These are phyloP conservation scores for Cucumis sativus DNA, from an alignment of 306 rosid species.

Conservation along the genomic window DNA sequence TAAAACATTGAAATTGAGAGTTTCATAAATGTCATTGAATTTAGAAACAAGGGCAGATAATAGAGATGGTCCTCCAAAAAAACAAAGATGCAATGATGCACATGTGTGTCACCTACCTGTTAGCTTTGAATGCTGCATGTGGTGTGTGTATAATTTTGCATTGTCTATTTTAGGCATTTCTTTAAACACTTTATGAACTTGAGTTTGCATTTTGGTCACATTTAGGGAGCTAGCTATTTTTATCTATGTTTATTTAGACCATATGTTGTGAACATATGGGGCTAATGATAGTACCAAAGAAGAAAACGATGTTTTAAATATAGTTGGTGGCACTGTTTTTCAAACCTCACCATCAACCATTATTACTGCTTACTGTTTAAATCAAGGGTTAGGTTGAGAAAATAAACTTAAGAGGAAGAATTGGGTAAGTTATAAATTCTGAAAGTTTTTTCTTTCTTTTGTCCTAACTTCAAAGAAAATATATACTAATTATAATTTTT, in stretches of 20 bases:
- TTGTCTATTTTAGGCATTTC: not conserved
- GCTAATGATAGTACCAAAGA: not conserved
- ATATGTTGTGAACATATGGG: not conserved
- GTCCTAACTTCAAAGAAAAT: too few species aligned
- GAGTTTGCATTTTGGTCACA: not conserved
- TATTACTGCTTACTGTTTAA: not conserved
- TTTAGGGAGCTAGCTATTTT: not conserved
- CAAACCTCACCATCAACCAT: too few species aligned
- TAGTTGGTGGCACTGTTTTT: not conserved
- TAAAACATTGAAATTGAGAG: not conserved
- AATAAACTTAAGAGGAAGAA: not conserved
- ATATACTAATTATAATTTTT: too few species aligned
- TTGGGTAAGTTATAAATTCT: too few species aligned
- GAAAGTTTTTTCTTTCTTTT: too few species aligned
- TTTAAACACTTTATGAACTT: not conserved
- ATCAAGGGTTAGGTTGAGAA: not conserved
- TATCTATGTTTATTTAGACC: not conserved
- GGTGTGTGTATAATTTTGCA: conserved; percentile 1
- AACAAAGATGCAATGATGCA: not conserved
- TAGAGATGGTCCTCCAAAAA: not conserved
- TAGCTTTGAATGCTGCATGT: conserved; percentile 2
- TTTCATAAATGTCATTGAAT: not conserved
- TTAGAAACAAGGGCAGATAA: not conserved
- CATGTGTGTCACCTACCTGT: not conserved
- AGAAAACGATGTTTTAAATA: not conserved